Evolutionary conservation across 345 rosid genomes (phyloP).

Genomic region (Eucalyptus globulus): DNA sequence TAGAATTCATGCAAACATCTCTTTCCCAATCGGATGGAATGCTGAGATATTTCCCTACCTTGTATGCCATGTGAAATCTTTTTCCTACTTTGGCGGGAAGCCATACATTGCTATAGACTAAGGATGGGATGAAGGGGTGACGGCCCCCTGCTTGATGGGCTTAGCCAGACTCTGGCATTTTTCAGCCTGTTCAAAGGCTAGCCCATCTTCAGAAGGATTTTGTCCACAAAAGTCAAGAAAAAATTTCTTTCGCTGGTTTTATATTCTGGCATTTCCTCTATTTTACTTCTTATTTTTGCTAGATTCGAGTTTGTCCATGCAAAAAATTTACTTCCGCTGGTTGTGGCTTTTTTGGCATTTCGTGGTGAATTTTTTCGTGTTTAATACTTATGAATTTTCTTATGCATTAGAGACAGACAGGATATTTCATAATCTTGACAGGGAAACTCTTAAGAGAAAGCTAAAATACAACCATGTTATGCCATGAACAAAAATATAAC

Average conservation of each 20-base stretch:
- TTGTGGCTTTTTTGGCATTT: neutral
- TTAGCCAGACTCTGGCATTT: neutral
- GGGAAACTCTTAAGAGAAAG: neutral
- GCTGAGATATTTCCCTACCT: fast-evolving
- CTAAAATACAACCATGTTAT: too few relatives aligned
- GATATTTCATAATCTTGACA: neutral
- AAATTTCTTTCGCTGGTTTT: neutral
- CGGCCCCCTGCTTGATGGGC: neutral
- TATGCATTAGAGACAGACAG: neutral
- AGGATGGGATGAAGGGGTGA: neutral
- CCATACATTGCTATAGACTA: neutral
- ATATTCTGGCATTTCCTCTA: neutral
- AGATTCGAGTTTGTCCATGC: neutral
- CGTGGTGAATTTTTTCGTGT: neutral
- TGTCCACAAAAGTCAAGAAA: neutral
- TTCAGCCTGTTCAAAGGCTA: too few relatives aligned
- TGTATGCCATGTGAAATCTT: neutral
- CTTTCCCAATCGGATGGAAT: too few relatives aligned
- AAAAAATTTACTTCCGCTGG: neutral
- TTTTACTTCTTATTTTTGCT: neutral
- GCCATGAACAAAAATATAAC: neutral
- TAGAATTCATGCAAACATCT: too few relatives aligned
- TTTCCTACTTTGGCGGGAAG: neutral
- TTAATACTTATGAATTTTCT: neutral
- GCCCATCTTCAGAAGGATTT: neutral